These are phyloP conservation scores for Salicornia ramosissima DNA, from an alignment of 148 eudicot species.

Conservation along the genomic window DNA sequence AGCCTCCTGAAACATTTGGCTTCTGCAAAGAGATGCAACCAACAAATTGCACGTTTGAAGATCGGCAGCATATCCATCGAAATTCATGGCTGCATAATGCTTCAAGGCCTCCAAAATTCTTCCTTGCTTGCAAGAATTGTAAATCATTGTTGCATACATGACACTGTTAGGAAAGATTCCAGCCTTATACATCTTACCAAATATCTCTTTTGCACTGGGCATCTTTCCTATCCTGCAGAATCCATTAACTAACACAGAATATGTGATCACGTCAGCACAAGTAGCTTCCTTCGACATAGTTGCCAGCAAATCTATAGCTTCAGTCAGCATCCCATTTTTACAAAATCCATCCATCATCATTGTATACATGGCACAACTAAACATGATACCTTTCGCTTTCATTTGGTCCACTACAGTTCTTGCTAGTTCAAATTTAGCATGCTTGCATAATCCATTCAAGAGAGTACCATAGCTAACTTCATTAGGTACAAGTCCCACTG, in stretches of 20 bases:
- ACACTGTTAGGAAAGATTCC: slow-evolving; percentile 46
- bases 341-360: slow-evolving; percentile 68
- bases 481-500: slow-evolving; percentile 43
- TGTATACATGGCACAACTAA: slow-evolving; percentile 46
- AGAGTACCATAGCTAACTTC: slow-evolving; percentile 68
- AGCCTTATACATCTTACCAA: slow-evolving; percentile 60
- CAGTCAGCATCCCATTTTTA: slow-evolving; percentile 45
- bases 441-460: slow-evolving; percentile 69
- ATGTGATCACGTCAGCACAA: slow-evolving; percentile 59
- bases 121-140: slow-evolving; percentile 54
- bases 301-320: slow-evolving; percentile 46
- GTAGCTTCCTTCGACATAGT: slow-evolving; percentile 48
- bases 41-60: slow-evolving; percentile 49
- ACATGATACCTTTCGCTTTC: slow-evolving; percentile 33
- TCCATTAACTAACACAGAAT: slow-evolving; percentile 73
- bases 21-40: slow-evolving; percentile 52
- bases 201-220: slow-evolving; percentile 47
- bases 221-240: slow-evolving; percentile 51
- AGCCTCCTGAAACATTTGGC: slow-evolving; percentile 50
- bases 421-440: slow-evolving; percentile 54
- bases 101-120: slow-evolving; percentile 48
- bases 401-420: slow-evolving; percentile 48
- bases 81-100: slow-evolving; percentile 42
- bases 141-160: slow-evolving; percentile 53
- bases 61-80: slow-evolving; percentile 33